Conservation (phyloP, 345 rosid species). For the Pistacia integerrima region DNA sequence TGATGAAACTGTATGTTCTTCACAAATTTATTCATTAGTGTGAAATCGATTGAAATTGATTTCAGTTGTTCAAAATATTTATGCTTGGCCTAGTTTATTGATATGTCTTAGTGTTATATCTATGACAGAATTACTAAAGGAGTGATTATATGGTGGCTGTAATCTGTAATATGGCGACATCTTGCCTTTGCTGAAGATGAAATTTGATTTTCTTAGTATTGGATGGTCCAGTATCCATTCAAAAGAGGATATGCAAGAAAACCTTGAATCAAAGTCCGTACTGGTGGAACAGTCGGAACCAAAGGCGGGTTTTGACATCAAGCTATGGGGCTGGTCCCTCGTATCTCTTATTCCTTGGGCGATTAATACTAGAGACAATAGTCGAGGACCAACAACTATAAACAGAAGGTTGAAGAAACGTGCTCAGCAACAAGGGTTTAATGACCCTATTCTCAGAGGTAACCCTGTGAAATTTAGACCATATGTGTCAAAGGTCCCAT, state of each 20-base stretch:
- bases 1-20: neutral
- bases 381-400: constrained; percentile 53
- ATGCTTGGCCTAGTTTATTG: neutral
- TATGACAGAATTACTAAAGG: neutral
- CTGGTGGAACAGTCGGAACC: constrained; percentile 38
- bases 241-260: constrained; percentile 40
- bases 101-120: neutral
- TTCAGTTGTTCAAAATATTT: neutral
- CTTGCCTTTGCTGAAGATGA: constrained; percentile 36
- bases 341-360: constrained; percentile 61
- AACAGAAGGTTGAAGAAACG: constrained; percentile 62
- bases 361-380: constrained; percentile 29
- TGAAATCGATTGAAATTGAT: neutral
- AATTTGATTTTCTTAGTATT: constrained; percentile 42
- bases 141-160: constrained; percentile 14
- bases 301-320: constrained; percentile 42
- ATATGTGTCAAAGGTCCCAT: constrained; percentile 88
- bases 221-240: constrained; percentile 42
- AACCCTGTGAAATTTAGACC: constrained; percentile 76
- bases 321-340: constrained; percentile 65
- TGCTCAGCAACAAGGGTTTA: constrained; percentile 32
- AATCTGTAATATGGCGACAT: constrained; percentile 8
- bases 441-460: constrained; percentile 23
- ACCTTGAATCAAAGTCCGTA: constrained; percentile 34
- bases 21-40: neutral